Conservation (phyloP, 2,329 filamentous ascomycete genomes). For the Diatrype stigma region DNA sequence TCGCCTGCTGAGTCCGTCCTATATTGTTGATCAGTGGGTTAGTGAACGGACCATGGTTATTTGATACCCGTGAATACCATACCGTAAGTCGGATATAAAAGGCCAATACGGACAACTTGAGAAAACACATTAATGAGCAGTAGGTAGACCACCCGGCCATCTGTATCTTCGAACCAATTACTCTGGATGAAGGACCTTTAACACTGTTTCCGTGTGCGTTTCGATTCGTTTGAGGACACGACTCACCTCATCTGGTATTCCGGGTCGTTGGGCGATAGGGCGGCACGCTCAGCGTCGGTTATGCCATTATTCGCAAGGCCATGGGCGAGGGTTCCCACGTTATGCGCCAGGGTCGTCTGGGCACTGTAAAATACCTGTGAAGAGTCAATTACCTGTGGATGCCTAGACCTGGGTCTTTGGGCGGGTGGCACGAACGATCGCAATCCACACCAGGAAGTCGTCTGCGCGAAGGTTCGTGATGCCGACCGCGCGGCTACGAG, state of each 20-base stretch:
- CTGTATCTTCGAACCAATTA: slow-evolving; percentile 48
- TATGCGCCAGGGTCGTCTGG: slow-evolving; percentile 44
- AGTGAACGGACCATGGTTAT: neutral
- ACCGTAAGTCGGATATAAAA: slow-evolving; percentile 50
- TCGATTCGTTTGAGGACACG: neutral
- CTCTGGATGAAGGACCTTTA: slow-evolving; percentile 20
- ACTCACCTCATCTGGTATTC: slow-evolving; percentile 34
- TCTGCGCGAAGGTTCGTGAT: slow-evolving; percentile 26
- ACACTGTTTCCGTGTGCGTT: too few relatives aligned
- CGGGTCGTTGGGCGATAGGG: slow-evolving; percentile 34
- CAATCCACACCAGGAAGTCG: slow-evolving; percentile 29
- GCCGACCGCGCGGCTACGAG: slow-evolving; percentile 24
- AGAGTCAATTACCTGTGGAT: neutral
- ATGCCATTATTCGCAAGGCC: slow-evolving; percentile 52
- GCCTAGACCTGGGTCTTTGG: neutral
- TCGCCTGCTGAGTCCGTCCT: slow-evolving; percentile 34
- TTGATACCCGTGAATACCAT: neutral
- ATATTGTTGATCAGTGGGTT: neutral
- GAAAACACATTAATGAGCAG: slow-evolving; percentile 43
- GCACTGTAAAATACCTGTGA: slow-evolving; percentile 43
- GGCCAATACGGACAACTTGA: slow-evolving; percentile 49
- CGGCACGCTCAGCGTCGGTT: slow-evolving; percentile 41
- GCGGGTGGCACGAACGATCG: slow-evolving; percentile 16
- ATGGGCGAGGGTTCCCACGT: slow-evolving; percentile 40
- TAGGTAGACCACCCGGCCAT: slow-evolving; percentile 52